phyloP scores from a whole-genome alignment of 352 stramenopile species.

The Hyaloperonospora brassicae region DNA sequence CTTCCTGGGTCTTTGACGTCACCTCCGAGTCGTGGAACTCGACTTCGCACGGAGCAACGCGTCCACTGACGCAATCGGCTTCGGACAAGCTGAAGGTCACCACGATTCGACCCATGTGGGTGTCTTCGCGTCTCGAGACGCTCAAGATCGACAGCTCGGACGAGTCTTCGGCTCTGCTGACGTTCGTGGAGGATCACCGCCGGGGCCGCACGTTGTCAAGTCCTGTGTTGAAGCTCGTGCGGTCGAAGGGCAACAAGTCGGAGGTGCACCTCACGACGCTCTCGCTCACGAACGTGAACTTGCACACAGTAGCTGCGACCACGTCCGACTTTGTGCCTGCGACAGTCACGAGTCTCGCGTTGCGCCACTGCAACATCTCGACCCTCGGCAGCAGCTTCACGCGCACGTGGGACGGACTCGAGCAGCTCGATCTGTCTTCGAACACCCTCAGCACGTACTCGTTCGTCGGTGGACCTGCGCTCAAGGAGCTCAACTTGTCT shows the following conservation, averaged over 20 bases:
- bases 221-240: conserved; percentile 20
- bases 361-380: conserved; percentile 46
- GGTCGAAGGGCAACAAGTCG: conserved; percentile 16
- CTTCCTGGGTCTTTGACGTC: conserved; percentile 26
- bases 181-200: conserved; percentile 19
- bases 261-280: conserved; percentile 23
- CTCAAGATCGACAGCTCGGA: conserved; percentile 20
- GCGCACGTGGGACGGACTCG: conserved; percentile 17
- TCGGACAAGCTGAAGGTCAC: conserved; percentile 20
- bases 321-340: conserved; percentile 28
- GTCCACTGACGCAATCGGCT: conserved; percentile 19
- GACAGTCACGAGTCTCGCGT: conserved; percentile 29
- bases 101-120: conserved; percentile 27
- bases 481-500: conserved; percentile 31
- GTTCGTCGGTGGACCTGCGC: conserved; percentile 18
- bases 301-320: conserved; percentile 18
- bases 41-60: conserved; percentile 6
- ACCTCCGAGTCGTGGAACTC: conserved; percentile 17
- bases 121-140: conserved; percentile 25
- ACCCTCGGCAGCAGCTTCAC: conserved; percentile 26
- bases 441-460: conserved; percentile 17
- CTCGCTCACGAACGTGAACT: conserved; percentile 28
- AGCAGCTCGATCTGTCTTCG: conserved; percentile 31
- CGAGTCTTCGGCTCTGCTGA: conserved; percentile 12
- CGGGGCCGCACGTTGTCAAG: conserved; percentile 3